phyloP scores from a whole-genome alignment of 805 yeast genomes.

The Ogataea thermomethanolica region DNA sequence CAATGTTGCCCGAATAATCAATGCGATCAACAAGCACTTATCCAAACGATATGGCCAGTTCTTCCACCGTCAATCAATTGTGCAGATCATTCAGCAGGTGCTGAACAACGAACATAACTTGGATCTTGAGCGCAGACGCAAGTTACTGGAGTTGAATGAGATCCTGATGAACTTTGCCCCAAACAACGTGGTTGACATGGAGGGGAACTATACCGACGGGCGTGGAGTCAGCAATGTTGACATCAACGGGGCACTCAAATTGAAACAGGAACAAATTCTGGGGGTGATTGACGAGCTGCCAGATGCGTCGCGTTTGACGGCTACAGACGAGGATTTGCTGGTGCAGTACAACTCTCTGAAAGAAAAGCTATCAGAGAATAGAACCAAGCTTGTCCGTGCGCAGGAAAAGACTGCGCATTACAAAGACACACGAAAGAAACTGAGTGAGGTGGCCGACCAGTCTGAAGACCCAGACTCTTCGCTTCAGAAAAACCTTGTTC shows the following conservation, averaged over 20 bases:
- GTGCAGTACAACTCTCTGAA: constrained; percentile 24
- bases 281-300: constrained; percentile 32
- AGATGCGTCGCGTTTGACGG: constrained; percentile 17
- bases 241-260: constrained; percentile 23
- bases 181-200: constrained; percentile 21
- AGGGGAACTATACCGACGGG: constrained; percentile 21
- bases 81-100: constrained; percentile 30
- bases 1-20: constrained; percentile 13
- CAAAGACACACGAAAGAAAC: constrained; percentile 10
- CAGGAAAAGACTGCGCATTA: constrained; percentile 20
- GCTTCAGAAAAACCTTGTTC: constrained; percentile 22
- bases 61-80: constrained; percentile 30
- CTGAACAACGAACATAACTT: constrained; percentile 23
- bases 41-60: constrained; percentile 20
- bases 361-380: constrained; percentile 15
- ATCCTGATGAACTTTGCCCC: constrained; percentile 25
- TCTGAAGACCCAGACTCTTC: constrained; percentile 9
- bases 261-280: constrained; percentile 24
- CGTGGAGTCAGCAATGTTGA: constrained; percentile 15
- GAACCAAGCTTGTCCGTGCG: constrained; percentile 13
- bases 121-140: constrained; percentile 16
- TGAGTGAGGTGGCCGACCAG: constrained; percentile 12
- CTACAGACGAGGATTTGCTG: constrained; percentile 22
- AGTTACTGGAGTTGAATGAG: constrained; percentile 27
- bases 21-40: constrained; percentile 11